Evolutionary conservation across 345 rosid genomes (phyloP).

Genomic region (Anacardium occidentale): DNA sequence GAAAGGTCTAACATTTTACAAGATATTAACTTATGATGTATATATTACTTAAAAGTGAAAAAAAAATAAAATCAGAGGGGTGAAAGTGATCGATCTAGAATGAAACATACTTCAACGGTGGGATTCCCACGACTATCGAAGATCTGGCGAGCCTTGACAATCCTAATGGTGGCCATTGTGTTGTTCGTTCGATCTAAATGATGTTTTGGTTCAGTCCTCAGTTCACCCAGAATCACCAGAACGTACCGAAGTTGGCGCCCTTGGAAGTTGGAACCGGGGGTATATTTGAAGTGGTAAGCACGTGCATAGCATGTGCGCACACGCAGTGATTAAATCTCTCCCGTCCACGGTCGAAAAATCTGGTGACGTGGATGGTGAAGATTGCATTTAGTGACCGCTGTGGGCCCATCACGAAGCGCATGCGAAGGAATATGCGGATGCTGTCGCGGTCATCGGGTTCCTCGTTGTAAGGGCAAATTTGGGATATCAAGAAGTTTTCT

Average conservation of each 20-base stretch:
- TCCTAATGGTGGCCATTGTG: constrained; percentile 34
- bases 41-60: background rate
- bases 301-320: background rate
- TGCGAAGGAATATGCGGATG: background rate
- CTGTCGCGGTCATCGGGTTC: background rate
- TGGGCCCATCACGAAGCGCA: background rate
- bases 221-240: background rate
- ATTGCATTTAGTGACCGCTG: constrained; percentile 11
- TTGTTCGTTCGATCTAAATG: background rate
- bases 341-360: constrained; percentile 21
- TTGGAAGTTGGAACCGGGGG: too few species aligned
- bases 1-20: background rate
- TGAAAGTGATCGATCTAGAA: background rate
- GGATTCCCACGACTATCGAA: constrained; percentile 80
- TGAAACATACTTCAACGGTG: constrained; percentile 59
- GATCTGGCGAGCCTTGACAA: constrained; percentile 64
- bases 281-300: background rate
- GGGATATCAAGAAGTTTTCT: background rate
- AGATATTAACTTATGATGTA: too few species aligned
- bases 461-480: background rate
- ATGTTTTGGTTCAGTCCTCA: background rate
- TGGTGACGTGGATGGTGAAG: constrained; percentile 9
- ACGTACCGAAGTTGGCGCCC: background rate
- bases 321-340: background rate
- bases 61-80: background rate